Evolutionary conservation across 179 eudicot species (phyloP), one percentile per base, ranked within the genome.

Genomic region (Dionaea muscipula): DNA sequence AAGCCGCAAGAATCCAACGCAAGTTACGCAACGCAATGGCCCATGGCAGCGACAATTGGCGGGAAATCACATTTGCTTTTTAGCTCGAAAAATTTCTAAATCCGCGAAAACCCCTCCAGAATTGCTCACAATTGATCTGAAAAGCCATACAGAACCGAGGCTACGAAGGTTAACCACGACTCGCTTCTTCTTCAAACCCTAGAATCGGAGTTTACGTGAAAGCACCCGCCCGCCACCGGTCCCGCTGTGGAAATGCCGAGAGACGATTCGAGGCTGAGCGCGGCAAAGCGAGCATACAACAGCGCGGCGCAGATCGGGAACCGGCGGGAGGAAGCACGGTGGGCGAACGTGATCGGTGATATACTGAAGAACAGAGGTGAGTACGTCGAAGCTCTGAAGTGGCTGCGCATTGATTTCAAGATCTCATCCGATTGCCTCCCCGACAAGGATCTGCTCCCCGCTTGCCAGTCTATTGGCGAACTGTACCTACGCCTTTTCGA

Each of bases 391-490:
- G 88, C 98, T 15, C 72, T 87, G 19, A 56, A 61, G 26, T 91
- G 96, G 95, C 69, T 87, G n/a, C 73, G 94, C 1, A 72, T 65
- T 26, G 98, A 91, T 68, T 91, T 76, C 56, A 79, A 82, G 1
- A 65, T 91, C 18, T 87, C 96, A 0, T 23, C 44, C 21, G 68
- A 76, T 37, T 63, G 26, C 62, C 67, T 87, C 17, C 79, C 75
- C 25, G 78, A 74, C 25, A 87, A 82, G 52, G 94, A 91, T 27
- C 78, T 85, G 50, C 85, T 91, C 27, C 84, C 98, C 46, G 65
- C 96, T 22, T 91, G 98, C 68, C 94, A 91, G 64, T 67, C 96
- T 13, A 76, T 91, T 10, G 98, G 98, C 8, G 98, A 91, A 56
- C 56, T 91, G 48, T 70, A 78, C 72, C 71, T 87, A 48, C 86